Evolutionary conservation across 495 filamentous ascomycete species (phyloP).

Genomic region (Trypethelium eluteriae): DNA sequence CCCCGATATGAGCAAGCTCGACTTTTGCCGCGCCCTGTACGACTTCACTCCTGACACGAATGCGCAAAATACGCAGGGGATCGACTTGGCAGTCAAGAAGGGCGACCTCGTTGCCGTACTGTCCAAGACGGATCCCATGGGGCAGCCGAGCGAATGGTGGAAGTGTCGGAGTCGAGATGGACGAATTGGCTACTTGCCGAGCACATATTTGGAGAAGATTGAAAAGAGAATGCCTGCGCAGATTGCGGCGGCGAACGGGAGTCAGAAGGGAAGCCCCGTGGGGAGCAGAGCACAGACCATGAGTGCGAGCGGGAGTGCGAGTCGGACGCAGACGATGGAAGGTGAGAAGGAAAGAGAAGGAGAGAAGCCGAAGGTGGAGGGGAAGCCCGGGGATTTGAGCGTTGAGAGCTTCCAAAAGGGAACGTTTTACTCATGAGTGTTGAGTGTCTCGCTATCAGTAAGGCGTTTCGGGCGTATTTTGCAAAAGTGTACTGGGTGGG

Average conservation of each 20-base stretch:
- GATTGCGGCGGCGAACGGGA: constrained; percentile 40
- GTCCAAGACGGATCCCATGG: constrained; percentile 84
- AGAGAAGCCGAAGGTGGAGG: constrained; percentile 28
- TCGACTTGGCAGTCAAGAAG: constrained; percentile 88
- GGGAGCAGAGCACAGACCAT: constrained; percentile 39
- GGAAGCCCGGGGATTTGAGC: constrained; percentile 49
- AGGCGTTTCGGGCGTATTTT: background rate
- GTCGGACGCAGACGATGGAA: constrained; percentile 39
- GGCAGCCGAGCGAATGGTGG: constrained; percentile 95
- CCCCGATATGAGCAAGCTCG: constrained; percentile 78
- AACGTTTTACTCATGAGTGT: constrained; percentile 62
- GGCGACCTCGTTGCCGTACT: constrained; percentile 93
- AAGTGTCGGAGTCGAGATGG: constrained; percentile 88
- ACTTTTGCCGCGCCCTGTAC: constrained; percentile 90
- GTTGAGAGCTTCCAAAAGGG: constrained; percentile 88
- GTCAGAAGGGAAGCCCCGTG: constrained; percentile 31
- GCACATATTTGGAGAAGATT: constrained; percentile 79
- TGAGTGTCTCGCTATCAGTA: background rate
- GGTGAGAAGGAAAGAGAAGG: constrained; percentile 52
- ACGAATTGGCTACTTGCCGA: constrained; percentile 81
- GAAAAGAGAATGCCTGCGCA: constrained; percentile 51
- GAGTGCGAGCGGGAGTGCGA: constrained; percentile 40
- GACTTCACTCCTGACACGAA: constrained; percentile 75
- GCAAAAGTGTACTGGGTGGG: background rate
- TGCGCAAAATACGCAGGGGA: constrained; percentile 44